These are phyloP conservation scores for Aspergillus sp. DNA, from an alignment of 2,329 filamentous ascomycete genomes.

Conservation along the genomic window DNA sequence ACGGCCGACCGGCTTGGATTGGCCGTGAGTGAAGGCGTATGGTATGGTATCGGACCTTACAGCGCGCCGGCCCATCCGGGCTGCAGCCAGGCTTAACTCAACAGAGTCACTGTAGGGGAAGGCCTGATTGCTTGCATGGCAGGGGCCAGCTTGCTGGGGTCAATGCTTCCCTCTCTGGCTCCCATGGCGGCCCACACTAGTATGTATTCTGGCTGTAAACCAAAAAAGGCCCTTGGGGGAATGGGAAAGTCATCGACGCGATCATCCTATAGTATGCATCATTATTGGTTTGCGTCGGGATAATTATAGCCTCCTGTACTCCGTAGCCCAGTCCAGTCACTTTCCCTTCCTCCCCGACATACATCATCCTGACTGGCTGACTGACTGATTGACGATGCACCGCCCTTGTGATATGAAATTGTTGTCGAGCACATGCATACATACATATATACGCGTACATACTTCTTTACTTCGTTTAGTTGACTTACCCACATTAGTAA, in stretches of 20 bases:
- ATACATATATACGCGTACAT: too few relatives aligned
- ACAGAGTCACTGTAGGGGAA: background rate
- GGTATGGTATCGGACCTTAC: constrained; percentile 5
- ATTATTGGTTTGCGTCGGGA: background rate
- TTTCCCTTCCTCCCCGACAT: too few relatives aligned
- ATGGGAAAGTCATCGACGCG: background rate
- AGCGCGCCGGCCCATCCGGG: constrained; percentile 1
- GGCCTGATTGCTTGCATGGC: constrained; percentile 1
- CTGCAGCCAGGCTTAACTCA: background rate
- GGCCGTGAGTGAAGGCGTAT: background rate
- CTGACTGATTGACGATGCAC: too few relatives aligned
- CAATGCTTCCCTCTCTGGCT: background rate
- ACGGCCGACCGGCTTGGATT: constrained; percentile 16
- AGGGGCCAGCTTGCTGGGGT: background rate
- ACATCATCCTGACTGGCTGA: too few relatives aligned
- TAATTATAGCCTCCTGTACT: background rate
- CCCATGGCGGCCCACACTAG: background rate
- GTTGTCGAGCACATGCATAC: too few relatives aligned
- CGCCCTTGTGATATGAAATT: too few relatives aligned
- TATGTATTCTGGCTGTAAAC: background rate
- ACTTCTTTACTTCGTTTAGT: too few relatives aligned
- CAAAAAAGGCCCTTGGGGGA: background rate
- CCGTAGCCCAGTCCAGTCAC: background rate
- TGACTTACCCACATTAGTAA: too few relatives aligned
- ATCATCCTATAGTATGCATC: background rate